Base-by-base conservation (phyloP, 495 filamentous ascomycete genomes). In the Letharia columbiana region DNA sequence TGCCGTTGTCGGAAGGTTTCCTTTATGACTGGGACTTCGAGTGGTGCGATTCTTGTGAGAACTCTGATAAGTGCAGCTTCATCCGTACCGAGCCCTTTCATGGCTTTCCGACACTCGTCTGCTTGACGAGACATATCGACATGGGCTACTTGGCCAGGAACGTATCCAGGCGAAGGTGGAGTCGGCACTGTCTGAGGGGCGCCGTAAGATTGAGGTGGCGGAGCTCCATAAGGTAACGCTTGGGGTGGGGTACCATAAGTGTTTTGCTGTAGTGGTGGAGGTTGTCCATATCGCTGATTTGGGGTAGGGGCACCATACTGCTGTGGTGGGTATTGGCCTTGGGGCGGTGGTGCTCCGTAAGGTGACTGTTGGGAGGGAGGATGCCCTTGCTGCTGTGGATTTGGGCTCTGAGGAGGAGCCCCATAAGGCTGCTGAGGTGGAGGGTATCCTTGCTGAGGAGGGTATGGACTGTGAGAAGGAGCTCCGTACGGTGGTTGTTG, bases 31-130 rank as follows among this genome's bases (percentile, higher is more conserved):
- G 83, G 81, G 67, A 94, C 82, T 70, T 92, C 87, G 17, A 89
- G 77, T 6, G 91, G 88, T 65, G 95, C 86, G 62, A 88, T 84
- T 39, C 74, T 79, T 0, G 85, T 77, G 31, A 98, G 78, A 20
- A 87, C 76, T 1, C 77, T 75, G 70, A 92, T 89, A 1, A 96
- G 79, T 0, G 83, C 74, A 61, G 83, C 84, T 74, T 96, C 92
- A 70, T 96, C 86, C 0, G 92, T 96, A 54, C 92, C 92, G 65
- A 94, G 87, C 11, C 92, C 91, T 78, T 95, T 95, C 89, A 96
- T 96, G 4, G 93, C 91, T 70, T 83, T 83, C 62, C 90, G 81
- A 33, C 96, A 79, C 12, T 75, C 80, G 60, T 91, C 83, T 0
- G 90, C 89, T 65, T 95, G 84, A 3, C 75, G 71, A 4, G 76